Conservation (phyloP, 345 rosid species). For the Eucalyptus polyanthemos region DNA sequence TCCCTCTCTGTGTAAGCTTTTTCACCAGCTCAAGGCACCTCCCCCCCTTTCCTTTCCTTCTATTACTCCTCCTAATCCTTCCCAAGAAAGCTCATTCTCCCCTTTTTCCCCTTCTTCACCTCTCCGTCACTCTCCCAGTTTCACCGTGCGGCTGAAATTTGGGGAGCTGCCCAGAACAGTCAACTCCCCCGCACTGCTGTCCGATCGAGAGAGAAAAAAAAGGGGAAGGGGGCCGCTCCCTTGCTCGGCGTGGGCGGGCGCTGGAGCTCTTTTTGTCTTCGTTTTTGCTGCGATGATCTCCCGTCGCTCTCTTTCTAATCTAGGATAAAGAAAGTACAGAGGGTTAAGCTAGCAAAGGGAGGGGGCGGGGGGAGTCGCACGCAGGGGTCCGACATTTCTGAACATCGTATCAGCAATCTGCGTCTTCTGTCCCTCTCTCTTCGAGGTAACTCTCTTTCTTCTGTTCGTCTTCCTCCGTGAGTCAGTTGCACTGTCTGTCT, state of each 20-base stretch:
- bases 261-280: neutral
- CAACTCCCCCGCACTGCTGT: neutral
- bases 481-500: neutral
- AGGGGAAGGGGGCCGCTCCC: neutral
- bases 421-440: neutral
- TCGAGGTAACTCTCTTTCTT: neutral
- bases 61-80: neutral
- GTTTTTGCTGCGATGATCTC: neutral
- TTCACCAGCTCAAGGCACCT: neutral
- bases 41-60: neutral
- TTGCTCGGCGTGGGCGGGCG: neutral
- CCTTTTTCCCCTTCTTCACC: neutral
- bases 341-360: neutral
- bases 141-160: neutral
- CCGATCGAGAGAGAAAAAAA: neutral
- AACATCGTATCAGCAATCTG: slow-evolving; percentile 12
- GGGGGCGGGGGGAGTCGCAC: neutral
- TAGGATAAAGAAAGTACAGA: neutral
- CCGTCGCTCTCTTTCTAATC: neutral
- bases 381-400: slow-evolving; percentile 25
- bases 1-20: neutral
- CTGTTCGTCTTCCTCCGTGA: neutral
- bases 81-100: neutral
- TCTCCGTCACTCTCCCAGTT: neutral
- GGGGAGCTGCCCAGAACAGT: neutral